A percentile compares a stretch with the other conserved stretches of the same genome.
phyloP scores from a whole-genome alignment of 345 rosid species.

The Populus euphratica region DNA sequence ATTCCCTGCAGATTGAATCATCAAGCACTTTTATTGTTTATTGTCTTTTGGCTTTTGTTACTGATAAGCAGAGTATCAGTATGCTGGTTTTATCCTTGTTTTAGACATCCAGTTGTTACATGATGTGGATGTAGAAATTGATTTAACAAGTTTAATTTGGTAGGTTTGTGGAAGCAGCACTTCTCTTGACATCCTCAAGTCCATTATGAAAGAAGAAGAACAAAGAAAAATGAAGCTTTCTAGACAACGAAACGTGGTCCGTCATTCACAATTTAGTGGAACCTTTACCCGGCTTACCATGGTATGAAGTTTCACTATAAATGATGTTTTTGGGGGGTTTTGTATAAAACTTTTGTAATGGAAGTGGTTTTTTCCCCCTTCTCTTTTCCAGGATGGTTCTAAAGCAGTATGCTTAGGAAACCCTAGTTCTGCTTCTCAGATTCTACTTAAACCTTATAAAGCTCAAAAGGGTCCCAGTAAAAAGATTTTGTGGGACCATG shows the following conservation, averaged over 20 bases:
- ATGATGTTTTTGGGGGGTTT: slow-evolving; percentile 10
- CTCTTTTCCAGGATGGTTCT: slow-evolving; percentile 69
- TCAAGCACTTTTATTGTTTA: background rate
- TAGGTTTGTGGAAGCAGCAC: slow-evolving; percentile 48
- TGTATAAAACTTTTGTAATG: background rate
- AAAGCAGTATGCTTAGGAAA: slow-evolving; percentile 68
- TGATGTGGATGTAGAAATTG: background rate
- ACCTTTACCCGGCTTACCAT: slow-evolving; percentile 73
- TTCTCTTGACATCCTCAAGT: slow-evolving; percentile 59
- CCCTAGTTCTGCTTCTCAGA: slow-evolving; percentile 43
- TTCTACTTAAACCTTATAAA: slow-evolving; percentile 41
- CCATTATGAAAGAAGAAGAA: slow-evolving; percentile 69
- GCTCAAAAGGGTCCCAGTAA: slow-evolving; percentile 42
- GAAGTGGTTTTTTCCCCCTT: background rate
- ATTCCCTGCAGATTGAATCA: background rate
- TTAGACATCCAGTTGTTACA: too few species aligned
- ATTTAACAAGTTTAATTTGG: slow-evolving; percentile 6
- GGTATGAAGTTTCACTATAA: slow-evolving; percentile 40
- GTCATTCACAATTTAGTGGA: slow-evolving; percentile 84
- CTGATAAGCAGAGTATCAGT: too few species aligned
- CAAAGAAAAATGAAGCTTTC: slow-evolving; percentile 58
- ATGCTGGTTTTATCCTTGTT: too few species aligned
- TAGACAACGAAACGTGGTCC: slow-evolving; percentile 37
- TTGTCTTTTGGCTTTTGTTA: background rate
- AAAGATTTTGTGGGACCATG: slow-evolving; percentile 62